A percentile compares a stretch with the other conserved stretches of the same genome.
These are phyloP conservation scores for Clitopilus hobsonii DNA, from an alignment of 768 basidiomycete genomes.

Conservation along the genomic window DNA sequence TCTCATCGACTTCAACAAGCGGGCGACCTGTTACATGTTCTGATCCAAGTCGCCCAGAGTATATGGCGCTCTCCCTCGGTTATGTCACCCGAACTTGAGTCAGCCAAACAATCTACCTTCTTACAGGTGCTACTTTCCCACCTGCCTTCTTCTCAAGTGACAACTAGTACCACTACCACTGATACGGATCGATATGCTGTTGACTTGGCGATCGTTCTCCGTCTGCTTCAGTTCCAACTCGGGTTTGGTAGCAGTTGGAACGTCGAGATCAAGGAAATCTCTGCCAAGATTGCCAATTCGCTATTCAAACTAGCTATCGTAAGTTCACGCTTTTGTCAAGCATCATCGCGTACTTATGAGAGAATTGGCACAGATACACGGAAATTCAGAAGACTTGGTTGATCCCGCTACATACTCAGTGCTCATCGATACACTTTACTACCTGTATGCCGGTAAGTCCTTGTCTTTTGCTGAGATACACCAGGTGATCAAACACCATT, in stretches of 20 bases:
- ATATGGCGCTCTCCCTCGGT: conserved; percentile 30
- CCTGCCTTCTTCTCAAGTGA: conserved; percentile 30
- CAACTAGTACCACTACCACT: conserved; percentile 25
- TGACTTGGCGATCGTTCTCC: conserved; percentile 51
- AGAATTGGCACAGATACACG: conserved; percentile 41
- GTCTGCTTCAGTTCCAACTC: conserved; percentile 70
- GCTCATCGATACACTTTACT: conserved; percentile 70
- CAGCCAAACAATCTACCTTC: conserved; percentile 53
- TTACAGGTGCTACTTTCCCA: conserved; percentile 43
- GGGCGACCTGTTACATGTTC: conserved; percentile 65
- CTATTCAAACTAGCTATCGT: conserved; percentile 54
- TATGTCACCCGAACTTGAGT: conserved; percentile 39
- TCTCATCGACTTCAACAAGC: conserved; percentile 44
- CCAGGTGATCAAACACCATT: neutral
- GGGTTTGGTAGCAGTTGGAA: conserved; percentile 63
- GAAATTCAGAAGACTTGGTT: conserved; percentile 39
- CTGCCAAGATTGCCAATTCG: conserved; percentile 32
- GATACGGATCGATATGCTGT: conserved; percentile 20
- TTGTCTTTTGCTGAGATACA: neutral
- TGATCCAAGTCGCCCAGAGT: conserved; percentile 66
- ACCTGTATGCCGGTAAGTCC: conserved; percentile 64
- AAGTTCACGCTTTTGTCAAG: conserved; percentile 21
- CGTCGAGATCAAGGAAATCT: conserved; percentile 38
- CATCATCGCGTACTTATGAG: neutral
- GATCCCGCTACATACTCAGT: conserved; percentile 60